Evolutionary conservation across 306 rosid species (phyloP).

Genomic region (Cucumis hystrix): DNA sequence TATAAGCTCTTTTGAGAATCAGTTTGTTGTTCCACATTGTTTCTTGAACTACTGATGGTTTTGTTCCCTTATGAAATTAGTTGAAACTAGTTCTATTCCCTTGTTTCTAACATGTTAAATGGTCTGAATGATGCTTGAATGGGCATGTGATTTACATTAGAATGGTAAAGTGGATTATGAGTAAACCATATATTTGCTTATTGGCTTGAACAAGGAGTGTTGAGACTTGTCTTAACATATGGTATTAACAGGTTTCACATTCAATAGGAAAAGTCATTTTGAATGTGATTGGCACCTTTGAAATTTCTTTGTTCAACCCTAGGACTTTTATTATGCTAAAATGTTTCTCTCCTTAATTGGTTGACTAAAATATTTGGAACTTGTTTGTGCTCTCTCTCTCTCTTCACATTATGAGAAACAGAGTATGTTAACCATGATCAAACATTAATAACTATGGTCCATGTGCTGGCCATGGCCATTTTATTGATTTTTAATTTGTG

Average conservation of each 20-base stretch:
- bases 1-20: not conserved
- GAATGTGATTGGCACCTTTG: not conserved
- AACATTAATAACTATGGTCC: not conserved
- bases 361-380: not conserved
- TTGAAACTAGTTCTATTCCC: not conserved
- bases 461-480: not conserved
- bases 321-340: not conserved
- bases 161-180: not conserved
- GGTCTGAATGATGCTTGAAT: not conserved
- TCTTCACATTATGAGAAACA: not conserved
- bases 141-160: not conserved
- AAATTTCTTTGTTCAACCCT: not conserved
- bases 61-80: not conserved
- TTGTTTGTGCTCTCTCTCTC: not conserved
- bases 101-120: not conserved
- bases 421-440: not conserved
- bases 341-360: not conserved
- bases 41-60: not conserved
- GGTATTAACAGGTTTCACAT: not conserved
- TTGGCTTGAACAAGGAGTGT: not conserved
- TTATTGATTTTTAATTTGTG: not conserved
- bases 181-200: not conserved
- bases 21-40: not conserved
- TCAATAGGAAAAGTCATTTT: not conserved
- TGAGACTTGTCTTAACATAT: not conserved